A percentile compares a stretch with the other conserved stretches of the same genome.
Evolutionary conservation across 768 basidiomycete genomes (phyloP).

Genomic region (Boletus insuetus): DNA sequence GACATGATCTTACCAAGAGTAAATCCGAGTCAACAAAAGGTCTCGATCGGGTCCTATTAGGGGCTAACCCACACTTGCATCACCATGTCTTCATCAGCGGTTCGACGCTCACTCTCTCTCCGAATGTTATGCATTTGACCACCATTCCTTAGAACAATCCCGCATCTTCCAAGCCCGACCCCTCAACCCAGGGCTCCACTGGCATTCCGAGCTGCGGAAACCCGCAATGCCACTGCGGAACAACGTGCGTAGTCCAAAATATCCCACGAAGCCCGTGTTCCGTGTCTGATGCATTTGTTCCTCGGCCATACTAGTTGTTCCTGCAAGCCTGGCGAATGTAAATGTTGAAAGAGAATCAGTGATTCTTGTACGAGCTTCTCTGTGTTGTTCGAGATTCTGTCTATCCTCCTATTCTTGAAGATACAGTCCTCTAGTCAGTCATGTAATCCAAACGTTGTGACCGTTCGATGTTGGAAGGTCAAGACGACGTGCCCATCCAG

Average conservation of each 20-base stretch:
- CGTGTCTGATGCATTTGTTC: neutral
- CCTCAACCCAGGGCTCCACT: neutral
- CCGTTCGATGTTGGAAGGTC: neutral
- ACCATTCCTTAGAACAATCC: neutral
- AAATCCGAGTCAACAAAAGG: neutral
- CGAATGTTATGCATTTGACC: neutral
- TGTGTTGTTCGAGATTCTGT: neutral
- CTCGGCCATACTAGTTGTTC: constrained; percentile 1
- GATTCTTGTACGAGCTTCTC: too few species aligned
- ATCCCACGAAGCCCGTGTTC: neutral
- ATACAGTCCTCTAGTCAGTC: neutral
- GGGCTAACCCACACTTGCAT: too few species aligned
- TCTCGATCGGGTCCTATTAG: too few species aligned
- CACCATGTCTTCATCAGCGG: constrained; percentile 11
- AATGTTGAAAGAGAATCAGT: neutral
- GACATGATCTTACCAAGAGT: neutral
- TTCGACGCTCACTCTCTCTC: neutral
- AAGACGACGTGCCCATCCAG: too few species aligned
- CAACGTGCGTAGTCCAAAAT: constrained; percentile 5
- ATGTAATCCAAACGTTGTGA: neutral
- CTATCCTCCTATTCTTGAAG: neutral
- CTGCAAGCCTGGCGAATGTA: constrained; percentile 18
- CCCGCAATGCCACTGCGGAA: constrained; percentile 14
- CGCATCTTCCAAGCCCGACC: constrained; percentile 1
- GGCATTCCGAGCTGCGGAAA: constrained; percentile 20